Evolutionary conservation across 1,284 basidiomycete species (phyloP).

Genomic region (Thelephora terrestris): DNA sequence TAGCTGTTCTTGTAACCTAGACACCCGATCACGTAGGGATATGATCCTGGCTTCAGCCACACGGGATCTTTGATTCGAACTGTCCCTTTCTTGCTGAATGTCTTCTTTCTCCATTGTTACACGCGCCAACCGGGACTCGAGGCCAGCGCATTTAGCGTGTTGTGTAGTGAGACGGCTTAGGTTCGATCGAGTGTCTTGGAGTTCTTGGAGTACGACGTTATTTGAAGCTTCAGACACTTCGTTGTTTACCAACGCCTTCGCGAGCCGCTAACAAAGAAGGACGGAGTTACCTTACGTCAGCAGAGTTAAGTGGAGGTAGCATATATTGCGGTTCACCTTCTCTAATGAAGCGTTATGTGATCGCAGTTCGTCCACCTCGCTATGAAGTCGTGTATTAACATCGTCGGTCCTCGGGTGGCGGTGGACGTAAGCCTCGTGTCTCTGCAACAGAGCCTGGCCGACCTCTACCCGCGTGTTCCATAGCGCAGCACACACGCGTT

Average conservation of each 20-base stretch:
- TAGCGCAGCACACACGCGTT: constrained; percentile 2
- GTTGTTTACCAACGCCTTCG: constrained; percentile 72
- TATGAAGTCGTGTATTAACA: constrained; percentile 29
- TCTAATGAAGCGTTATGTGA: constrained; percentile 35
- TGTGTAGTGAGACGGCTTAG: constrained; percentile 62
- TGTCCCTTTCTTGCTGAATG: constrained; percentile 72
- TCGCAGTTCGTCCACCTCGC: constrained; percentile 23
- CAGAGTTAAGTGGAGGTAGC: neutral
- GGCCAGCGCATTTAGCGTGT: constrained; percentile 58
- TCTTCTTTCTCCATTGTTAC: constrained; percentile 74
- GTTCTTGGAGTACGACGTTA: constrained; percentile 63
- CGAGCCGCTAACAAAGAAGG: constrained; percentile 46
- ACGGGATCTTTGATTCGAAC: constrained; percentile 60
- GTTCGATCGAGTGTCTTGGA: constrained; percentile 66
- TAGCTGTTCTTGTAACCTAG: constrained; percentile 68
- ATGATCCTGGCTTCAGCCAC: constrained; percentile 59
- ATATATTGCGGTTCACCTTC: constrained; percentile 37
- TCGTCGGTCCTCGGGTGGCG: constrained; percentile 29
- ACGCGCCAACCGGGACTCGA: constrained; percentile 55
- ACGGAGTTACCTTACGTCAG: neutral
- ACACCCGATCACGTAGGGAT: constrained; percentile 52
- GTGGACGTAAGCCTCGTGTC: constrained; percentile 80
- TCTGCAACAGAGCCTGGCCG: constrained; percentile 79
- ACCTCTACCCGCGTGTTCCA: constrained; percentile 50
- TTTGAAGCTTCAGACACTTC: constrained; percentile 77